These are phyloP conservation scores for Rhizomucor miehei DNA, from an alignment of 371 early-diverging fungal genomes.

Conservation along the genomic window DNA sequence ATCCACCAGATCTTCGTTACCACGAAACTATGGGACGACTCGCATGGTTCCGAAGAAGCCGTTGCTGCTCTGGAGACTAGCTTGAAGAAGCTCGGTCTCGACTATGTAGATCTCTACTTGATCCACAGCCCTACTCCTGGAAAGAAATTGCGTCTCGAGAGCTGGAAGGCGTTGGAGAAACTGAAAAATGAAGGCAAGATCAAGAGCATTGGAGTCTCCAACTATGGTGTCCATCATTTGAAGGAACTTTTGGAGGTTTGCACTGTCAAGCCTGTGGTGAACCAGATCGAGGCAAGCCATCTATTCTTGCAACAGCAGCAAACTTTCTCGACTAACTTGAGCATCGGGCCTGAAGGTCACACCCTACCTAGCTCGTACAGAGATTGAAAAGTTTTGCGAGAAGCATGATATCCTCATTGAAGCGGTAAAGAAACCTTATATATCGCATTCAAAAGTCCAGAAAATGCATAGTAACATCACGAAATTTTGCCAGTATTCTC, in stretches of 20 bases:
- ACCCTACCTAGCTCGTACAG: constrained; percentile 33
- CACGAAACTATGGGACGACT: constrained; percentile 59
- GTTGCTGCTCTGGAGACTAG: constrained; percentile 41
- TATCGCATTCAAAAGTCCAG: no score
- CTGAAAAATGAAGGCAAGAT: constrained; percentile 36
- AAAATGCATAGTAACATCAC: background rate
- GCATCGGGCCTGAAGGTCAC: constrained; percentile 14
- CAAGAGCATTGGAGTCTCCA: constrained; percentile 60
- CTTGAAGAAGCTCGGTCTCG: constrained; percentile 51
- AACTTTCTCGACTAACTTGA: background rate
- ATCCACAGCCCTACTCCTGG: constrained; percentile 67
- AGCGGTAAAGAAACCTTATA: constrained; percentile 22
- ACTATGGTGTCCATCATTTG: constrained; percentile 61
- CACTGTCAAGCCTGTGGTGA: constrained; percentile 60
- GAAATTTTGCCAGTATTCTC: constrained; percentile 31
- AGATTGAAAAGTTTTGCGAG: constrained; percentile 44
- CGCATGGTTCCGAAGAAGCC: constrained; percentile 49
- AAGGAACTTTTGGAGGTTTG: constrained; percentile 53
- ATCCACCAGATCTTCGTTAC: constrained; percentile 79
- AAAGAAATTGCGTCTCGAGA: constrained; percentile 34
- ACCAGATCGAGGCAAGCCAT: constrained; percentile 61
- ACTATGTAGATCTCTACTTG: constrained; percentile 72
- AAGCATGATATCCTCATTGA: constrained; percentile 47
- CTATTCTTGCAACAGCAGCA: no score
- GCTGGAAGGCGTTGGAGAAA: constrained; percentile 47